Evolutionary conservation across 2,329 filamentous ascomycete species (phyloP).

Genomic region (Parasarocladium wereldwijsianum): DNA sequence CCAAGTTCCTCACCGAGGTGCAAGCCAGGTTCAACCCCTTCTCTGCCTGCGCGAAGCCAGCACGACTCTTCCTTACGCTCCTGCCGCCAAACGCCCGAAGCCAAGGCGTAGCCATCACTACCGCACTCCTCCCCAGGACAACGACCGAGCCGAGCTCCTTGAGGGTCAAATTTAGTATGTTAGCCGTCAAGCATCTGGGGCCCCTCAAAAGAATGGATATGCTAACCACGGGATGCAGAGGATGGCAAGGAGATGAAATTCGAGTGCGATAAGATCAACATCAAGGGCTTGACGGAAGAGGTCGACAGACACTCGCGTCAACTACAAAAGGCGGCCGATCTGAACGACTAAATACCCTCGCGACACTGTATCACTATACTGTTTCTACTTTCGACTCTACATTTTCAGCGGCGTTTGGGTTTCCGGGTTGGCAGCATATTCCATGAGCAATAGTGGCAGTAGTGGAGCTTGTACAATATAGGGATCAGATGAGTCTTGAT

Average conservation of each 20-base stretch:
- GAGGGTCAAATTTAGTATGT: slow-evolving; percentile 72
- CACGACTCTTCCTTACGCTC: slow-evolving; percentile 73
- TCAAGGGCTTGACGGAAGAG: slow-evolving; percentile 77
- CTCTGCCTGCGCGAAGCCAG: slow-evolving; percentile 61
- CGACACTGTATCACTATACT: slow-evolving; percentile 14
- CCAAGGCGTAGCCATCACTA: slow-evolving; percentile 61
- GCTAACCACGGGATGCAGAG: slow-evolving; percentile 37
- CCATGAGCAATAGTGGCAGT: too few relatives aligned
- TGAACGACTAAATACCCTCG: slow-evolving; percentile 31
- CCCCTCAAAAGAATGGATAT: background rate
- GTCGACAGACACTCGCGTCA: slow-evolving; percentile 77
- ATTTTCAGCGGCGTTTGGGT: too few relatives aligned
- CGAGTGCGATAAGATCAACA: slow-evolving; percentile 65
- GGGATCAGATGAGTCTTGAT: too few relatives aligned
- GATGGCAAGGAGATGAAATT: slow-evolving; percentile 85
- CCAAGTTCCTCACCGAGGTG: slow-evolving; percentile 73
- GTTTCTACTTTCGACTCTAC: too few relatives aligned
- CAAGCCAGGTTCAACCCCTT: slow-evolving; percentile 88
- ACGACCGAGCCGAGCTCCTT: slow-evolving; percentile 57
- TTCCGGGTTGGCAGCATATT: too few relatives aligned
- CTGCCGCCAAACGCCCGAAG: slow-evolving; percentile 67
- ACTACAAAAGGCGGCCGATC: slow-evolving; percentile 69
- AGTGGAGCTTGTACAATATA: too few relatives aligned
- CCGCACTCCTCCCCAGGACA: slow-evolving; percentile 56
- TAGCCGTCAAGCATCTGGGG: background rate